These are phyloP conservation scores for Plicaturopsis crispa DNA, from an alignment of 768 basidiomycete genomes.

Conservation along the genomic window DNA sequence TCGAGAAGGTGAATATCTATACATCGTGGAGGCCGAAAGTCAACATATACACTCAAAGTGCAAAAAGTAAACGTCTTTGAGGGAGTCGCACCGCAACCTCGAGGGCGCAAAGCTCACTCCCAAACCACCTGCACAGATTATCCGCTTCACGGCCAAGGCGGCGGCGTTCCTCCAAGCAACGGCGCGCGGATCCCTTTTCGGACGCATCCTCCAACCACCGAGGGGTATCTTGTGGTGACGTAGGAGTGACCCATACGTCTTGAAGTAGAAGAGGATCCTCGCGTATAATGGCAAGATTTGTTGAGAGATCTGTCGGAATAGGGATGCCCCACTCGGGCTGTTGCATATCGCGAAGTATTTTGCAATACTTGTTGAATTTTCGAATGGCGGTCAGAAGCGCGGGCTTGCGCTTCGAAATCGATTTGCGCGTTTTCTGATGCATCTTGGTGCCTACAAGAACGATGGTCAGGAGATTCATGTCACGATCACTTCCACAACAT, in stretches of 20 bases:
- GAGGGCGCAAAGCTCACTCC: constrained; percentile 17
- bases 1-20: too few species aligned
- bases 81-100: constrained; percentile 12
- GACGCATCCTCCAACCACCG: constrained; percentile 24
- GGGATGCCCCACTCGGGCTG: constrained; percentile 19
- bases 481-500: constrained; percentile 1
- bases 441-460: constrained; percentile 22
- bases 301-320: constrained; percentile 23
- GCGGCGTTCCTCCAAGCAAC: constrained; percentile 21
- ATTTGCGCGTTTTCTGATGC: constrained; percentile 23
- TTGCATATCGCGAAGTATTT: constrained; percentile 14
- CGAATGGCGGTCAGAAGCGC: constrained; percentile 20
- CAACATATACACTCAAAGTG: too few species aligned
- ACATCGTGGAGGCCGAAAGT: too few species aligned
- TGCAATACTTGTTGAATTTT: constrained; percentile 22
- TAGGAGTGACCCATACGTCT: constrained; percentile 26
- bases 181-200: constrained; percentile 22
- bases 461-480: too few species aligned
- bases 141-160: constrained; percentile 20
- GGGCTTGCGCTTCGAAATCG: constrained; percentile 22
- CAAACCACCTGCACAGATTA: constrained; percentile 28
- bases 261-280: constrained; percentile 22
- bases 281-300: constrained; percentile 17
- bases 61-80: too few species aligned
- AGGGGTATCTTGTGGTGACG: constrained; percentile 11